Percentiles rank a stretch among this genome's conserved stretches.
Evolutionary conservation across 176 grass and related monocot species (phyloP).

Genomic region (Luzula sylvatica): DNA sequence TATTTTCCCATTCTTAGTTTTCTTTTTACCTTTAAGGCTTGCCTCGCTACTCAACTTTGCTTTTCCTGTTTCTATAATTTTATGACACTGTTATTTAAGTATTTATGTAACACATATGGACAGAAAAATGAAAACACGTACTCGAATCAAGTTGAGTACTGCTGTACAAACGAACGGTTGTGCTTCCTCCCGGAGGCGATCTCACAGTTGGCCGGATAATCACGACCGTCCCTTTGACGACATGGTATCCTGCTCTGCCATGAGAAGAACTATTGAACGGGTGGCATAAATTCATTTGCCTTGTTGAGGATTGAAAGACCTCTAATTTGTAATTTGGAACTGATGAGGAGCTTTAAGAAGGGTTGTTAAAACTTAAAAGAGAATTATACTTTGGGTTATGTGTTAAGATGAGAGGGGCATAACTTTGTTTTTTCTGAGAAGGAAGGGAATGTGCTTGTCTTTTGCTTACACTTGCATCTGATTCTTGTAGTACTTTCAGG

Average conservation of each 20-base stretch:
- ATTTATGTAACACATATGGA: too few species aligned
- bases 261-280: not conserved
- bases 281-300: slow-evolving; percentile 40
- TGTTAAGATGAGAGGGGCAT: slow-evolving; percentile 40
- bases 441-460: slow-evolving; percentile 29
- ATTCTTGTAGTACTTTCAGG: slow-evolving; percentile 23
- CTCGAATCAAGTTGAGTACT: slow-evolving; percentile 48
- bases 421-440: slow-evolving; percentile 6
- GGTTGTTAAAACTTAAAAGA: slow-evolving; percentile 6
- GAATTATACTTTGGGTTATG: slow-evolving; percentile 43
- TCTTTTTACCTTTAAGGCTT: slow-evolving; percentile 38
- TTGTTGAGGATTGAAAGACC: not conserved
- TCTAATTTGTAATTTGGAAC: not conserved
- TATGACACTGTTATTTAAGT: not conserved
- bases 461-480: slow-evolving; percentile 45
- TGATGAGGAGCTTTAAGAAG: not conserved
- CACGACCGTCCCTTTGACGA: slow-evolving; percentile 50
- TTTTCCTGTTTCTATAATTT: slow-evolving; percentile 39
- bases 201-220: slow-evolving; percentile 27
- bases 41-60: slow-evolving; percentile 48
- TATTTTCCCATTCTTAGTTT: slow-evolving; percentile 54
- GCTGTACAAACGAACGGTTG: slow-evolving; percentile 60
- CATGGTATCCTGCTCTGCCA: slow-evolving; percentile 1
- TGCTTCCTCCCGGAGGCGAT: slow-evolving; percentile 34
- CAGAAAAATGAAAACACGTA: slow-evolving; percentile 2